phyloP scores from a whole-genome alignment of 202 grass and related monocot genomes.

The Hordeum pubiflorum region DNA sequence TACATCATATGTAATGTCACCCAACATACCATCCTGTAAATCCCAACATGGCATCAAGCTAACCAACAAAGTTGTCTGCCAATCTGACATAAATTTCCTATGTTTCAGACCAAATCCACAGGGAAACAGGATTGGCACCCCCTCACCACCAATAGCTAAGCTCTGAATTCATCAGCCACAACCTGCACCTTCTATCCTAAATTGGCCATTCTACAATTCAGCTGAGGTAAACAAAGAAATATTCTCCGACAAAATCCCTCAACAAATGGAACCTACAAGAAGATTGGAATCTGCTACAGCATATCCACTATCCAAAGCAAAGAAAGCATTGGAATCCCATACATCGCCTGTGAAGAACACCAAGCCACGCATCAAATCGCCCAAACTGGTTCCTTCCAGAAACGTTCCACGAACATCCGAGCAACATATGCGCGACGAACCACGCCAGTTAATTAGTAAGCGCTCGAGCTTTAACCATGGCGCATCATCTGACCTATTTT shows the following conservation, averaged over 20 bases:
- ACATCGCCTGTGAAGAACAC: neutral
- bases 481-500: slow-evolving; percentile 58
- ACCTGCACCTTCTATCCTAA: neutral
- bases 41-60: neutral
- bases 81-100: neutral
- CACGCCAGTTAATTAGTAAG: neutral
- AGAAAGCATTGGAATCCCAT: neutral
- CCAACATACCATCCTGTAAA: slow-evolving; percentile 5
- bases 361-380: neutral
- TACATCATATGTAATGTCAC: slow-evolving; percentile 10
- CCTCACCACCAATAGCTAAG: neutral
- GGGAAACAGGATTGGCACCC: neutral
- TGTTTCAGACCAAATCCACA: neutral
- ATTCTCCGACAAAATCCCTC: neutral
- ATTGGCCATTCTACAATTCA: neutral
- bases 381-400: neutral
- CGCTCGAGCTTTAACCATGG: neutral
- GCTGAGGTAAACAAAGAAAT: neutral
- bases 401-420: neutral
- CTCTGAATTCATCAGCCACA: neutral
- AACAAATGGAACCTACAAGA: neutral
- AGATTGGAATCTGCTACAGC: neutral
- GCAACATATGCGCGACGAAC: neutral
- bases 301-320: neutral
- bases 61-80: neutral